These are phyloP conservation scores for Sequoiadendron giganteum DNA, from an alignment of 75 land plant species.

Conservation along the genomic window DNA sequence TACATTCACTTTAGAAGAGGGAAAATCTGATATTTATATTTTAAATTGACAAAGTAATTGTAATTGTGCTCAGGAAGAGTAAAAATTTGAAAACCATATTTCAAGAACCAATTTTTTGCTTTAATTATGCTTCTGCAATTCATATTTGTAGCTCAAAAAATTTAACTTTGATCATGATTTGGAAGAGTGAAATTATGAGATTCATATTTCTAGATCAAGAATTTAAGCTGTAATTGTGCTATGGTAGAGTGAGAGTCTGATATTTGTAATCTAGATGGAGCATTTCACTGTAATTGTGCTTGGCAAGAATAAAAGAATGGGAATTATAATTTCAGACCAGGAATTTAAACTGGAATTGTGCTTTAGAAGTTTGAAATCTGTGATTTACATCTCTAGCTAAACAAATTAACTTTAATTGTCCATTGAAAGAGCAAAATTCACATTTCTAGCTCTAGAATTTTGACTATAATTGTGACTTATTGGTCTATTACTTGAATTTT, in stretches of 20 bases:
- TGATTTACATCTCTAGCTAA: not conserved
- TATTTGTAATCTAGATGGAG: no score
- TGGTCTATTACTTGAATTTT: no score
- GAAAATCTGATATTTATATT: not conserved
- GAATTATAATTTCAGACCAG: not conserved
- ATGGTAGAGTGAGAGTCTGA: no score
- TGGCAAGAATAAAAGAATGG: not conserved
- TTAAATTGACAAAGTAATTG: not conserved
- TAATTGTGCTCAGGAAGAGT: not conserved
- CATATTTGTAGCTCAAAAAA: no score
- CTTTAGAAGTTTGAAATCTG: not conserved
- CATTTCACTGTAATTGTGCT: no score
- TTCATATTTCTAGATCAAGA: no score
- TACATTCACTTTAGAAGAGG: not conserved
- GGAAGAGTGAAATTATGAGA: not conserved
- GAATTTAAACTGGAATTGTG: not conserved
- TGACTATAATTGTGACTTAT: no score
- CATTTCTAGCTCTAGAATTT: no score
- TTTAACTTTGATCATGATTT: not conserved
- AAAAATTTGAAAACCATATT: not conserved
- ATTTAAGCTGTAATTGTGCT: no score
- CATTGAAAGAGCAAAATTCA: no score
- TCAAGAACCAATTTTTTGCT: not conserved
- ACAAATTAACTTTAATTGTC: not conserved
- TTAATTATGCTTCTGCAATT: not conserved